phyloP scores from a whole-genome alignment of 106 monocot genomes.

The Allium cepa region DNA sequence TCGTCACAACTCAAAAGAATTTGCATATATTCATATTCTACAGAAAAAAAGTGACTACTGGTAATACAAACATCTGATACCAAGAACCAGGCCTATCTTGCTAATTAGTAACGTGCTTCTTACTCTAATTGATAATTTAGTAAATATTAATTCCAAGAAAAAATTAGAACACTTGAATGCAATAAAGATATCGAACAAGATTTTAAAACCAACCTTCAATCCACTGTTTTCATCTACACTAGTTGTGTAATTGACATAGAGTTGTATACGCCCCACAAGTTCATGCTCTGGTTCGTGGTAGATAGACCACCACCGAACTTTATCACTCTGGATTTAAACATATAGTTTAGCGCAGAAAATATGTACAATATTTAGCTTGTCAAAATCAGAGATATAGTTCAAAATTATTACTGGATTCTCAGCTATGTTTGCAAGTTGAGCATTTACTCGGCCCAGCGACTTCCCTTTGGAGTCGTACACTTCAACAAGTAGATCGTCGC shows the following conservation, averaged over 20 bases:
- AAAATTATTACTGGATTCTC: conserved; percentile 64
- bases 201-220: conserved; percentile 41
- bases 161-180: not conserved
- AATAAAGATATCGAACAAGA: not conserved
- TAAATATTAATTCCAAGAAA: not conserved
- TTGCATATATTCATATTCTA: too few relatives aligned
- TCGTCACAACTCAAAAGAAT: too few relatives aligned
- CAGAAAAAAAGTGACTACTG: too few relatives aligned
- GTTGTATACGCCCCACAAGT: conserved; percentile 84
- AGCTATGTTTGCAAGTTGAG: conserved; percentile 75
- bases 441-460: conserved; percentile 58
- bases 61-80: too few relatives aligned
- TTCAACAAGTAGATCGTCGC: conserved; percentile 89
- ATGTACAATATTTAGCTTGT: not conserved
- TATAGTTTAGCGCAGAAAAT: not conserved
- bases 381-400: not conserved
- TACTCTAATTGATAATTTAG: not conserved
- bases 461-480: conserved; percentile 86
- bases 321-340: conserved; percentile 45
- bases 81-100: too few relatives aligned
- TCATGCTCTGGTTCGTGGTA: conserved; percentile 87
- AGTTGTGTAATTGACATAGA: conserved; percentile 64
- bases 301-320: conserved; percentile 90
- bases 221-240: conserved; percentile 55
- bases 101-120: not conserved